A percentile compares a stretch with the other conserved stretches of the same genome.
Conservation (phyloP, 169 alveolate genomes). For the Cryptosporidium canis region DNA sequence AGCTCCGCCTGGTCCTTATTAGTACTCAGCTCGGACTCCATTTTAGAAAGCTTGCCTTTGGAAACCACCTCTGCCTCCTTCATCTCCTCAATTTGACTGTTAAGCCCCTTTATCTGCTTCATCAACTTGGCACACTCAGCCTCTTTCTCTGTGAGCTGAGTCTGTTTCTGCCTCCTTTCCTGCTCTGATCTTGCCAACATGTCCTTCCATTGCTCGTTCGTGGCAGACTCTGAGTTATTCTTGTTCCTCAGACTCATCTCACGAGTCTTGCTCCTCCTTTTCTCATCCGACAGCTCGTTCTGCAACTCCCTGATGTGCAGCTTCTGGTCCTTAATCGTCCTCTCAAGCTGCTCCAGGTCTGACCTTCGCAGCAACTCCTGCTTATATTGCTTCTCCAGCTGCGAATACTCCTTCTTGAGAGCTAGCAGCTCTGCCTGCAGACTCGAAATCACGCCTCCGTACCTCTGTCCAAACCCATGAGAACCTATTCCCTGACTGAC, state of each 20-base stretch:
- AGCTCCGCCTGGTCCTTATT: neutral
- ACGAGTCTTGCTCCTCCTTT: conserved; percentile 32
- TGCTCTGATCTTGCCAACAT: conserved; percentile 38
- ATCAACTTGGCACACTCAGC: conserved; percentile 11
- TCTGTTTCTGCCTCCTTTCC: conserved; percentile 19
- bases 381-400: conserved; percentile 58
- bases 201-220: conserved; percentile 56
- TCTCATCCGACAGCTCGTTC: conserved; percentile 65
- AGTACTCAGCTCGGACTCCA: neutral
- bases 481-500: neutral
- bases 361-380: conserved; percentile 47
- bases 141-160: conserved; percentile 51
- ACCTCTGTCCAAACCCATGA: neutral
- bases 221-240: neutral
- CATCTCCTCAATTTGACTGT: conserved; percentile 27
- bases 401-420: conserved; percentile 26
- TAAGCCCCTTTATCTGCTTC: conserved; percentile 18
- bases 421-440: conserved; percentile 48
- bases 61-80: neutral
- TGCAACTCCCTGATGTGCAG: conserved; percentile 50
- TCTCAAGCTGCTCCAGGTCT: conserved; percentile 33
- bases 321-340: conserved; percentile 49
- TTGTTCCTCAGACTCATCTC: conserved; percentile 44
- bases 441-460: conserved; percentile 19
- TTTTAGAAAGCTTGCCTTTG: neutral